Percentiles rank a stretch among this genome's conserved stretches.
Evolutionary conservation across 306 rosid species (phyloP).

Genomic region (Begonia peltatifolia): DNA sequence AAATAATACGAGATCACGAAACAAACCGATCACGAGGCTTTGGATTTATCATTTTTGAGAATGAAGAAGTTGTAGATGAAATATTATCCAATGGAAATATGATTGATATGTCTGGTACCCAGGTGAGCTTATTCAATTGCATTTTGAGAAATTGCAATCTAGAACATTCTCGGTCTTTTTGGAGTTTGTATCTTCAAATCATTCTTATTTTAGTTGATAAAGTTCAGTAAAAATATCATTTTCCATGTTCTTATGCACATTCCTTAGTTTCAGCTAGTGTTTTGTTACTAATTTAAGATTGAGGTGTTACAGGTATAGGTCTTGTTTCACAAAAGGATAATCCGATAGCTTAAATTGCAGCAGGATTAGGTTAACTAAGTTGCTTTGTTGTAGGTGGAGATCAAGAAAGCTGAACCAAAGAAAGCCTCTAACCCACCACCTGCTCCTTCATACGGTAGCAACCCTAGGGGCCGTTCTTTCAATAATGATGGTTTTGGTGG

Average conservation of each 20-base stretch:
- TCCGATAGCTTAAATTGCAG: constrained; percentile 16
- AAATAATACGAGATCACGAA: constrained; percentile 74
- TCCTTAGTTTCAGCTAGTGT: constrained; percentile 5
- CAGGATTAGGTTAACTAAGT: constrained; percentile 75
- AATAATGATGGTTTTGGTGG: constrained; percentile 59
- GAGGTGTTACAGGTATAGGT: constrained; percentile 35
- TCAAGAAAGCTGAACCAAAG: constrained; percentile 99
- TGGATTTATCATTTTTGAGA: constrained; percentile 80
- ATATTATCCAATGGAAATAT: constrained; percentile 70
- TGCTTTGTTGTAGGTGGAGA: constrained; percentile 99
- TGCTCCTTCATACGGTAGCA: constrained; percentile 82
- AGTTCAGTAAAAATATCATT: not conserved
- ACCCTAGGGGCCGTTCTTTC: constrained; percentile 87
- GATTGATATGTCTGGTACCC: constrained; percentile 88
- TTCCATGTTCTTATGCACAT: constrained; percentile 5
- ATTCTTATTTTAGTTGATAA: constrained; percentile 2
- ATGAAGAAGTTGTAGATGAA: constrained; percentile 80
- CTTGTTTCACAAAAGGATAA: constrained; percentile 25
- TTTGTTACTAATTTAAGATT: constrained; percentile 18
- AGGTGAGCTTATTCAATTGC: constrained; percentile 59
- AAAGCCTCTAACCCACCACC: constrained; percentile 86
- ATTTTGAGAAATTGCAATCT: constrained; percentile 15
- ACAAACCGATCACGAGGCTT: constrained; percentile 84
- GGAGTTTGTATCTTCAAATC: constrained; percentile 16
- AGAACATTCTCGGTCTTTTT: constrained; percentile 4